Percentiles rank a stretch among this genome's conserved stretches.
These are phyloP conservation scores for Fraxinus greggii DNA, from an alignment of 305 asterid genomes.

Conservation along the genomic window DNA sequence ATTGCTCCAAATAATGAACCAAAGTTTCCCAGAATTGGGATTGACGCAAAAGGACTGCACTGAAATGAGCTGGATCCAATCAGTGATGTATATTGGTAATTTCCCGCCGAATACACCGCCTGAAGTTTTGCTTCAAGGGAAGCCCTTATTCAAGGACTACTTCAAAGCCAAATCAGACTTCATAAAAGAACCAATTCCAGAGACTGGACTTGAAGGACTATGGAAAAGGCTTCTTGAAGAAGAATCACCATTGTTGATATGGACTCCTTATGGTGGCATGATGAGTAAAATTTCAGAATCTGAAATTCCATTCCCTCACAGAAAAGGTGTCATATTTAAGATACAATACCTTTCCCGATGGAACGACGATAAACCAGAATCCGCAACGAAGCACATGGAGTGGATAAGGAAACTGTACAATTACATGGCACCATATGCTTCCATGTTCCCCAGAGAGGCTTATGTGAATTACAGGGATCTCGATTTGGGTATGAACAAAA, in stretches of 20 bases:
- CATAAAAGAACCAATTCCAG: constrained; percentile 51
- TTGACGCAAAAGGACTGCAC: constrained; percentile 53
- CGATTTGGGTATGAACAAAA: constrained; percentile 53
- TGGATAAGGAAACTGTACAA: constrained; percentile 57
- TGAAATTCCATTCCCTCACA: constrained; percentile 62
- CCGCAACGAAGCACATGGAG: constrained; percentile 44
- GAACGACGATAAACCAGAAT: constrained; percentile 48
- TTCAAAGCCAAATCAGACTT: constrained; percentile 79
- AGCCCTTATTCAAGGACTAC: constrained; percentile 67
- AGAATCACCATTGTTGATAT: constrained; percentile 45
- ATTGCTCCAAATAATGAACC: constrained; percentile 45
- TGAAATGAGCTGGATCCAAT: constrained; percentile 74
- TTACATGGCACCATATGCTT: constrained; percentile 60
- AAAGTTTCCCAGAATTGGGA: constrained; percentile 59
- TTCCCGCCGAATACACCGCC: constrained; percentile 57
- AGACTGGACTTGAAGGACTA: constrained; percentile 60
- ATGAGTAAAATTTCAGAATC: constrained; percentile 56
- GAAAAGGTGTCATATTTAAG: constrained; percentile 49
- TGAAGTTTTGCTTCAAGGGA: constrained; percentile 62
- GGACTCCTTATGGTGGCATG: constrained; percentile 69
- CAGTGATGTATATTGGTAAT: constrained; percentile 62
- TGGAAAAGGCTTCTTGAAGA: constrained; percentile 46
- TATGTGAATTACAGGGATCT: constrained; percentile 74
- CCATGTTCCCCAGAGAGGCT: constrained; percentile 62
- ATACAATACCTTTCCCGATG: constrained; percentile 52